These are phyloP conservation scores for Chaetothyriales sp. DNA, from an alignment of 2,329 filamentous ascomycete species.

Conservation along the genomic window DNA sequence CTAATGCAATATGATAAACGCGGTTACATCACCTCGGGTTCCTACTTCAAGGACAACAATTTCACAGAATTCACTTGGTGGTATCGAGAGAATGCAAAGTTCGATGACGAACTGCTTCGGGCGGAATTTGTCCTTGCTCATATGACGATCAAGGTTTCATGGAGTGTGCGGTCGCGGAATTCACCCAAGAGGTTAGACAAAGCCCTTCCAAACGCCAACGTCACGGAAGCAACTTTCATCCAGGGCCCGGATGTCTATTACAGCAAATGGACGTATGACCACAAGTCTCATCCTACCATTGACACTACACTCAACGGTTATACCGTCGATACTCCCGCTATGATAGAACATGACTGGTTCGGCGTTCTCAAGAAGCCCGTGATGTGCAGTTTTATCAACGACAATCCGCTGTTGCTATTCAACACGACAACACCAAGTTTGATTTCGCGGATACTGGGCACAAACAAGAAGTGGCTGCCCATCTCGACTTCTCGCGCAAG, in stretches of 20 bases:
- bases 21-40: constrained; percentile 40
- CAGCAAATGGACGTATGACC: constrained; percentile 36
- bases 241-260: constrained; percentile 41
- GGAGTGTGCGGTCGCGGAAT: constrained; percentile 40
- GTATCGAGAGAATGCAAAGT: constrained; percentile 41
- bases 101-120: constrained; percentile 42
- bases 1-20: constrained; percentile 40
- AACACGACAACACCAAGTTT: constrained; percentile 25
- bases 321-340: constrained; percentile 38
- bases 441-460: constrained; percentile 22
- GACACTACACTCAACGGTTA: constrained; percentile 38
- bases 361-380: constrained; percentile 31
- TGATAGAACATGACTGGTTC: constrained; percentile 38
- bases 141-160: constrained; percentile 41
- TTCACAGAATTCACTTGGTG: constrained; percentile 41
- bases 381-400: constrained; percentile 32
- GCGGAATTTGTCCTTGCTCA: constrained; percentile 42
- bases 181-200: constrained; percentile 36
- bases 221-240: constrained; percentile 42
- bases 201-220: constrained; percentile 43
- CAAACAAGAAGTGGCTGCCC: constrained; percentile 25
- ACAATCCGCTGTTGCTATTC: constrained; percentile 40
- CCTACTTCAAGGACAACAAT: constrained; percentile 40
- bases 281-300: constrained; percentile 37
- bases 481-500: constrained; percentile 36